Evolutionary conservation across 2,329 filamentous ascomycete genomes (phyloP).

Genomic region (Dendrostoma leiphaemia): DNA sequence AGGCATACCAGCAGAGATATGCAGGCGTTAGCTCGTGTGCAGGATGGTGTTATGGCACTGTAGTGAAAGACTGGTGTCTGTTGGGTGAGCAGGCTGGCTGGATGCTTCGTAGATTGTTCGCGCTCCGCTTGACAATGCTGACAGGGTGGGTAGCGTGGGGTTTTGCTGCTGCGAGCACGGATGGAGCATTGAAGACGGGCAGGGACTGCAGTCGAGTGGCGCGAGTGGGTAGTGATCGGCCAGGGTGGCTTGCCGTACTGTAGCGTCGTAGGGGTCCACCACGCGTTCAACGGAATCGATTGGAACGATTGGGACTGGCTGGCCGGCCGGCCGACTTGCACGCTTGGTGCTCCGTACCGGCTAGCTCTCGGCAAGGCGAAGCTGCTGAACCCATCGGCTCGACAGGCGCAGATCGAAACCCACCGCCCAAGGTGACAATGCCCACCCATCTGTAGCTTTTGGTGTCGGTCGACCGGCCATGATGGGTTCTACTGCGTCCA

Average conservation of each 20-base stretch:
- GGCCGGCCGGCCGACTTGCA: no score
- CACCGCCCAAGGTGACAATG: background rate
- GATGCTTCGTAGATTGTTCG: no score
- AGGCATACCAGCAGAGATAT: no score
- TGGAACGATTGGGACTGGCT: background rate
- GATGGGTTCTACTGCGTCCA: no score
- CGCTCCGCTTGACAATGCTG: no score
- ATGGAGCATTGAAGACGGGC: conserved; percentile 6
- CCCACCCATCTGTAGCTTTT: no score
- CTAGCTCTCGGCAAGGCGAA: background rate
- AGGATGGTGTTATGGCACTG: no score
- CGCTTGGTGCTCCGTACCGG: no score
- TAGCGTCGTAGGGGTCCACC: background rate
- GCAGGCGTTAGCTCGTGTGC: no score
- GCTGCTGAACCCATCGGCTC: background rate
- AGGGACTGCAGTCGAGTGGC: background rate
- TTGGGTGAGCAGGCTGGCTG: background rate
- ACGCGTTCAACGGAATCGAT: background rate
- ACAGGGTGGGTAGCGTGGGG: conserved; percentile 11
- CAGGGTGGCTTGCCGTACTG: conserved; percentile 8
- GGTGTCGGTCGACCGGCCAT: background rate
- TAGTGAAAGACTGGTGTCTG: no score
- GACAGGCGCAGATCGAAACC: background rate
- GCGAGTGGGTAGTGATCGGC: conserved; percentile 13
- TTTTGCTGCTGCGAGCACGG: conserved; percentile 13